These are phyloP conservation scores for Collybia nuda DNA, from an alignment of 768 basidiomycete species.

Conservation along the genomic window DNA sequence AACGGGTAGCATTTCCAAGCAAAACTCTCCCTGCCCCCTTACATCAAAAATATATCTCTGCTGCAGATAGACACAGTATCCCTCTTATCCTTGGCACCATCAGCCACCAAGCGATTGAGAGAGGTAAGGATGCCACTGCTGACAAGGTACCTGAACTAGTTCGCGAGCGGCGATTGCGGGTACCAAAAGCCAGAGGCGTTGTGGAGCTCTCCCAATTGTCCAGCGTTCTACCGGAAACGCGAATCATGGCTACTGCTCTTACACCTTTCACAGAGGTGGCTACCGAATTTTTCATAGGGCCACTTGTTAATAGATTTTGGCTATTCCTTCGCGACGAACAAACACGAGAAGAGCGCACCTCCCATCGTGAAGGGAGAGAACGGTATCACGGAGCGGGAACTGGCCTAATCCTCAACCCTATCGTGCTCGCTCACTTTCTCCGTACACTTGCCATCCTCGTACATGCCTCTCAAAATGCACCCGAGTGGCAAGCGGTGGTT, in stretches of 20 bases:
- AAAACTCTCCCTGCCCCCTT: constrained; percentile 72
- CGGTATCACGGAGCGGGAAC: constrained; percentile 75
- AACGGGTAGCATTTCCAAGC: constrained; percentile 68
- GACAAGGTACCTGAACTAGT: constrained; percentile 60
- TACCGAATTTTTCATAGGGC: constrained; percentile 85
- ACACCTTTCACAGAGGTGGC: constrained; percentile 69
- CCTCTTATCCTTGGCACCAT: constrained; percentile 64
- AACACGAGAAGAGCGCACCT: constrained; percentile 69
- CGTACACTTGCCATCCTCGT: constrained; percentile 76
- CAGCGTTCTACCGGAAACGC: neutral
- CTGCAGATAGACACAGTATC: constrained; percentile 41
- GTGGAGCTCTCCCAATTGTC: constrained; percentile 34
- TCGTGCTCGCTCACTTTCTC: constrained; percentile 76
- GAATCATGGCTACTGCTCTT: constrained; percentile 10
- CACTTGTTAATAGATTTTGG: constrained; percentile 95
- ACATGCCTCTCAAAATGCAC: constrained; percentile 79
- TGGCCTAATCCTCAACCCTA: constrained; percentile 77
- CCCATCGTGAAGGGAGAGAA: constrained; percentile 48
- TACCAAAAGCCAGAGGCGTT: constrained; percentile 50
- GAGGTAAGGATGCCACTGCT: constrained; percentile 50
- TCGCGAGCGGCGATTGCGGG: constrained; percentile 73
- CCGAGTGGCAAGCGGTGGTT: constrained; percentile 78
- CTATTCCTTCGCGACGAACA: constrained; percentile 86
- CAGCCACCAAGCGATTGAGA: constrained; percentile 61
- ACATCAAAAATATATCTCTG: constrained; percentile 65